Evolutionary conservation across 1,284 basidiomycete species (phyloP).

Genomic region (Flammula alnicola): DNA sequence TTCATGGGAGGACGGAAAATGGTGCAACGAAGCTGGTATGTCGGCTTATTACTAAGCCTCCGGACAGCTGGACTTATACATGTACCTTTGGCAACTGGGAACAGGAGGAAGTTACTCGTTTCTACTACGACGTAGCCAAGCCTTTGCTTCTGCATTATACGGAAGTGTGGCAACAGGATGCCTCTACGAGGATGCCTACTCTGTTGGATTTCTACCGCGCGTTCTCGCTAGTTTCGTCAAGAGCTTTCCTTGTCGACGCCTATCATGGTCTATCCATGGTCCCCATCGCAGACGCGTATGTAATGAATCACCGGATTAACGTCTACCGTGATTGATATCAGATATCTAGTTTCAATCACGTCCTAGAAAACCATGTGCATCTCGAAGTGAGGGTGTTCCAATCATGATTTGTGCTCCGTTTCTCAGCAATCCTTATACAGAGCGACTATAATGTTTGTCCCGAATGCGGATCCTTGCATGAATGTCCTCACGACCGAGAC

Average conservation of each 20-base stretch:
- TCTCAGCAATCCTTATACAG: constrained; percentile 39
- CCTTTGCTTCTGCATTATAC: constrained; percentile 29
- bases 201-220: constrained; percentile 67
- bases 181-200: constrained; percentile 26
- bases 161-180: constrained; percentile 14
- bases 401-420: not conserved
- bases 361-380: constrained; percentile 74
- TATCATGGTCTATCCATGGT: constrained; percentile 89
- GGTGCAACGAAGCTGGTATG: constrained; percentile 31
- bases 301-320: constrained; percentile 22
- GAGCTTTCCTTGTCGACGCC: constrained; percentile 87
- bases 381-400: constrained; percentile 60
- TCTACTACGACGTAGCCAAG: constrained; percentile 45
- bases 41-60: constrained; percentile 2
- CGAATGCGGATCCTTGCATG: constrained; percentile 73
- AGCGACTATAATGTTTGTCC: constrained; percentile 86
- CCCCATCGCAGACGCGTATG: constrained; percentile 86
- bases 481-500: constrained; percentile 73
- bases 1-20: constrained; percentile 23
- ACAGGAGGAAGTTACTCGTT: constrained; percentile 46
- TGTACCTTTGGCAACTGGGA: constrained; percentile 10
- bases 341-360: constrained; percentile 80
- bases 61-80: constrained; percentile 4
- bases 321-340: constrained; percentile 16
- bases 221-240: constrained; percentile 83